Conservation (phyloP, 495 filamentous ascomycete species). For the Copromyces sp. region DNA sequence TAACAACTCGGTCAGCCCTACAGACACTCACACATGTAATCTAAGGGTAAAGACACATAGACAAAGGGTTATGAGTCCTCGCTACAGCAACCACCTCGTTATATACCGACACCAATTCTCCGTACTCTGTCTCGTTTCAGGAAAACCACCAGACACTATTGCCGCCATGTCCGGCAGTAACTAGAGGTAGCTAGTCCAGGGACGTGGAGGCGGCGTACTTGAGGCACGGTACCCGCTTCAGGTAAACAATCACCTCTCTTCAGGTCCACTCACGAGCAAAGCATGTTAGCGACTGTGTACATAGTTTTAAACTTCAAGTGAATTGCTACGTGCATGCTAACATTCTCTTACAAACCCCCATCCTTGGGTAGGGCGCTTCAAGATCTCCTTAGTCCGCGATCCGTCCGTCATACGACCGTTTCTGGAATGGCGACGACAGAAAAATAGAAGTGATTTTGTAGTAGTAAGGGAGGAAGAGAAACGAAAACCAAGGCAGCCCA, state of each 20-base stretch:
- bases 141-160: background rate
- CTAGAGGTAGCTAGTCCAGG: too few relatives aligned
- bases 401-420: too few relatives aligned
- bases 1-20: background rate
- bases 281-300: too few relatives aligned
- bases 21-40: background rate
- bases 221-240: background rate
- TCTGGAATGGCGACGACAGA: background rate
- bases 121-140: background rate
- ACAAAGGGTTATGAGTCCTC: background rate
- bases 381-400: too few relatives aligned
- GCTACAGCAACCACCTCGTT: background rate
- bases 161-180: background rate
- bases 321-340: too few relatives aligned
- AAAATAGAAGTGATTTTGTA: background rate
- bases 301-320: too few relatives aligned
- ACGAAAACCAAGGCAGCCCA: background rate
- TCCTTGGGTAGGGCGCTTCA: too few relatives aligned
- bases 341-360: too few relatives aligned
- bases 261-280: background rate
- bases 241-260: background rate
- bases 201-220: background rate
- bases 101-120: background rate
- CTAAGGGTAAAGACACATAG: background rate
- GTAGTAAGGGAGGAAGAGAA: background rate